Evolutionary conservation across 176 grass and related monocot species (phyloP), one percentile per base, ranked within the genome.

Genomic region (Microstegium vimineum): DNA sequence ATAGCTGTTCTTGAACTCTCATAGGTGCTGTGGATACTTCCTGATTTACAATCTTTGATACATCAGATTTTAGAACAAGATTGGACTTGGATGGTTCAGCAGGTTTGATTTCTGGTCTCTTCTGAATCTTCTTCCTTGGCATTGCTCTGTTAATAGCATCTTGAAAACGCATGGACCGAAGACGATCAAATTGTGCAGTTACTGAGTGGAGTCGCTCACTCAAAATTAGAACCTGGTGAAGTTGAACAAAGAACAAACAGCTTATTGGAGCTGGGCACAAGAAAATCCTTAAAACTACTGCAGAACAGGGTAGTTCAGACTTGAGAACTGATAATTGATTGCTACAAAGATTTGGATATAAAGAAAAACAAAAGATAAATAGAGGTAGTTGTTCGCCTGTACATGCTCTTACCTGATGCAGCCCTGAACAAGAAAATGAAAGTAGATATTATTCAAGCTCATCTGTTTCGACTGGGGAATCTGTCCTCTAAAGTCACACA

Each of bases 161-260:
- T 91, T 95, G 96, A 82, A 94, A 99, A 18, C 89, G 92, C 59
- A 90, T 83, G 30, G 96, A 92, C 71, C 96, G 85, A 64, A 95
- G 87, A 45, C 56, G 89, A 73, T 99, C 92, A 87, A 99, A 95
- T 73, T 91, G 90, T 81, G 87, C 83, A 76, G 90, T 95, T 46
- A 99, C 93, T 17, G 89, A 86, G 51, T 95, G 89, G 64, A 99
- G 93, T 69, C 87, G 84, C 51, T 99, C 91, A 47, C 96, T 92
- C 59, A 95, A 88, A 91, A 99, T 99, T 74, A 99, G 73, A 90
- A 95, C 93, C 93, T 99, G 82, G 43, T 62, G 77, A 89, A 51
- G 65, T 72, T 10, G 1, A 66, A 77, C 1, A 37, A 26, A 63
- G 28, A 62, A 65, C 42, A 71, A 31, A 62, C 1, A 82, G 11